Evolutionary conservation across 345 rosid genomes (phyloP), one percentile per base, ranked within the genome.

Genomic region (Linum trigynum): DNA sequence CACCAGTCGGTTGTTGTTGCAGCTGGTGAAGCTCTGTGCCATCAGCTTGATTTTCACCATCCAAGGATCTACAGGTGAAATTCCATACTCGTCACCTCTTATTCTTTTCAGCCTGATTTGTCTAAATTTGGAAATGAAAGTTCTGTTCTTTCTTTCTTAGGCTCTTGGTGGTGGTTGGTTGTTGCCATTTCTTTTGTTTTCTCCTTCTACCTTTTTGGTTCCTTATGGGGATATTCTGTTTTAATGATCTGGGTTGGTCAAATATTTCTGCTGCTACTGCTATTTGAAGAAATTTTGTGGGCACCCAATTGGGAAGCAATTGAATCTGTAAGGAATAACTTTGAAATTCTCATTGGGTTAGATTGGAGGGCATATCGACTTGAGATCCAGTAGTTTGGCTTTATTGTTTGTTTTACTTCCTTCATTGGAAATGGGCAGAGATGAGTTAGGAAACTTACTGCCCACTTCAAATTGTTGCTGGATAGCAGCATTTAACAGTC

Each of bases 41-140:
- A 60, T 84, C 76, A 80, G 66, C 75, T 68, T 78, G 71, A 75
- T 71, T 72, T 68, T 73, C 60, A 69, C 74, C 42, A 73, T 78
- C 75, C 75, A 50, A 65, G 83, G 86, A 72, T 84, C 88, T 74
- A 23, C 78, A 41, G 97, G 97, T 90, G 60, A 36, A 16, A 55
- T 67, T 40, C 32, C 35, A 16, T 14, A 10, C 23, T n/a, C 23
- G 17, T 35, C 23, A 56, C 36, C 6, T 56, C 3, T 11, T 56
- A 11, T 16, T 35, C 2, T 36, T 43, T 43, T 43, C 50, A 43
- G 10, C 10, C 3, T 43, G 50, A 43, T 43, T 43, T 11, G 50
- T 43, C 50, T 43, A 43, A 43, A 43, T 43, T 43, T 43, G 6
- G 50, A 43, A 4, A 43, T 43, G 50, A 5, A 43, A 43, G 9